Conservation (phyloP, 805 yeast genomes). For the Pichia insulana region DNA sequence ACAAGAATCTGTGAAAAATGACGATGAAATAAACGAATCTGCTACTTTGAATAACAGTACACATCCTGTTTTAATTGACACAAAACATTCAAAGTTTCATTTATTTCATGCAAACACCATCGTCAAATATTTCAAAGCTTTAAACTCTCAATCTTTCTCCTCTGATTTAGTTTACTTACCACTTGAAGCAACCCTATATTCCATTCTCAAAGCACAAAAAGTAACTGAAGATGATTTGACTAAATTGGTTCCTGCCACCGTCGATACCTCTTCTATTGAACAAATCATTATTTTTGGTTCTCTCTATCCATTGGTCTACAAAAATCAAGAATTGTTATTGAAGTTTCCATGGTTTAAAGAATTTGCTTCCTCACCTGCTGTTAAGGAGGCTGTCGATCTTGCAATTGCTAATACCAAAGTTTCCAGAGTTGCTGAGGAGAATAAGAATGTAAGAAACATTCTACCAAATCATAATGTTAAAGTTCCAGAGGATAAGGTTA, state of each 20-base stretch:
- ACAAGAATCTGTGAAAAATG: conserved; percentile 3
- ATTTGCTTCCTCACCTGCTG: conserved; percentile 31
- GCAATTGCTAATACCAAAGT: conserved; percentile 41
- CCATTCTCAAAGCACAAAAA: conserved; percentile 30
- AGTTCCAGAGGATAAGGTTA: conserved; percentile 29
- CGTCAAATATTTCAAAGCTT: conserved; percentile 48
- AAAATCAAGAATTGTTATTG: neutral
- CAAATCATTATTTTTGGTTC: conserved; percentile 55
- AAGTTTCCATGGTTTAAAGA: conserved; percentile 33
- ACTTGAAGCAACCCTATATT: conserved; percentile 39
- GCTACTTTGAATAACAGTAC: conserved; percentile 3
- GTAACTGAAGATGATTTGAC: conserved; percentile 14
- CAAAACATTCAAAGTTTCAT: conserved; percentile 33
- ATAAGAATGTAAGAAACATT: conserved; percentile 31
- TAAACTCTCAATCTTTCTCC: conserved; percentile 7
- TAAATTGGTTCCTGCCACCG: conserved; percentile 10
- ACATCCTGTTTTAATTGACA: conserved; percentile 20
- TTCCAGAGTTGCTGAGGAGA: conserved; percentile 32
- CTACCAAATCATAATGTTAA: conserved; percentile 13
- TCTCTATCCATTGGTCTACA: conserved; percentile 34
- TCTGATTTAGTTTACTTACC: conserved; percentile 17
- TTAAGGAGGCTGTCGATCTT: conserved; percentile 36
- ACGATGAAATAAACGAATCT: conserved; percentile 5
- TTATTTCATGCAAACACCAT: conserved; percentile 62
- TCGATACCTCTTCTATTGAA: conserved; percentile 34